Conservation (phyloP, 768 basidiomycete species). For the Boletus rubescentipes region DNA sequence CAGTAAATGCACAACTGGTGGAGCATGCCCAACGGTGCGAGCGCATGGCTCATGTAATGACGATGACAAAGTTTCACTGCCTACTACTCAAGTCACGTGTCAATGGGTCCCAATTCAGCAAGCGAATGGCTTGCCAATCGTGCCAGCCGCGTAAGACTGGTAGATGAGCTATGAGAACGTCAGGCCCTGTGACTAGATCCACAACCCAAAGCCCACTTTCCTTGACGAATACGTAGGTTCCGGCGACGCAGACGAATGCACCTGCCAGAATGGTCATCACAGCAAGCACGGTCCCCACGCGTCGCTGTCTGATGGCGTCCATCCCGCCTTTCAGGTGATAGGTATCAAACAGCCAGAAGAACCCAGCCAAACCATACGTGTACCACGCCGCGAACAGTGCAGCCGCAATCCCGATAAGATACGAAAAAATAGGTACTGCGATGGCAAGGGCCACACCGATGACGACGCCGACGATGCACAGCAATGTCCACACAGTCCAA, state of each 20-base stretch:
- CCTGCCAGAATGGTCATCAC: conserved; percentile 38
- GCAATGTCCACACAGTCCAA: conserved; percentile 46
- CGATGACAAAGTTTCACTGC: conserved; percentile 12
- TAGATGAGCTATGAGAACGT: conserved; percentile 40
- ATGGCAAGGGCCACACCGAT: conserved; percentile 48
- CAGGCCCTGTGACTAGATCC: background rate
- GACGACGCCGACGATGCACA: conserved; percentile 38
- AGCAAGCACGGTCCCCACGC: conserved; percentile 37
- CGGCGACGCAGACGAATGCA: conserved; percentile 44
- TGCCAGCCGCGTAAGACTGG: conserved; percentile 37
- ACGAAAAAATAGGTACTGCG: conserved; percentile 55
- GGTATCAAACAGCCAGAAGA: conserved; percentile 53
- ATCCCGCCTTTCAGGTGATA: conserved; percentile 42
- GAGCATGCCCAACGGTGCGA: background rate
- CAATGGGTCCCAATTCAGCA: conserved; percentile 17
- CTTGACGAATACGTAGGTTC: conserved; percentile 51
- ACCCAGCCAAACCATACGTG: conserved; percentile 52
- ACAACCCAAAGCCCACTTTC: conserved; percentile 25
- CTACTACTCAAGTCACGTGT: conserved; percentile 18
- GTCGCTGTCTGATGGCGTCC: conserved; percentile 32
- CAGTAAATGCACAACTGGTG: background rate
- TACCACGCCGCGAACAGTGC: conserved; percentile 60
- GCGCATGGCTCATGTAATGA: conserved; percentile 15
- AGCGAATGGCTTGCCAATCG: conserved; percentile 49
- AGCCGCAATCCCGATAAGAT: conserved; percentile 52